phyloP scores from a whole-genome alignment of 371 early-diverging fungal species.

The Haplosporangium sp. region DNA sequence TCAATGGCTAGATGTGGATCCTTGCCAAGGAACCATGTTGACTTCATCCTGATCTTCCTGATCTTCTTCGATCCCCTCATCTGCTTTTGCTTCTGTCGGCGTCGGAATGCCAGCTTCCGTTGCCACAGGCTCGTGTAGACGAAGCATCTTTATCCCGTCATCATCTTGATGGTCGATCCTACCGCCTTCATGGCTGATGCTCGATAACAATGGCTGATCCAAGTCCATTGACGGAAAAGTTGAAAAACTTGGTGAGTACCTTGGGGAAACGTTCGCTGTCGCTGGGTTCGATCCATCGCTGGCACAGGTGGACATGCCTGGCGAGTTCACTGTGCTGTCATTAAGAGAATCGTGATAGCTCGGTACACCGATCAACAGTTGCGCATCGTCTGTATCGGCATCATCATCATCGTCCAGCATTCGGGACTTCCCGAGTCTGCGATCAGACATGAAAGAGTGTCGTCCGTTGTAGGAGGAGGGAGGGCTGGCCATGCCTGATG shows the following conservation, averaged over 20 bases:
- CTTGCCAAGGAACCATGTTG: conserved; percentile 15
- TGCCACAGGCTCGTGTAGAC: not conserved
- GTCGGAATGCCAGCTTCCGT: conserved; percentile 32
- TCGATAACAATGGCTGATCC: conserved; percentile 9
- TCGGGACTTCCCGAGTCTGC: conserved; percentile 22
- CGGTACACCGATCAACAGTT: not conserved
- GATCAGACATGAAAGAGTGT: conserved; percentile 5
- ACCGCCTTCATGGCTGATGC: conserved; percentile 29
- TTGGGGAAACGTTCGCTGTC: conserved; percentile 35
- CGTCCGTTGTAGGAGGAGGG: conserved; percentile 18
- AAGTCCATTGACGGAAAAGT: not conserved
- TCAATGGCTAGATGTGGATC: not conserved
- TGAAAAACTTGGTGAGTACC: not conserved
- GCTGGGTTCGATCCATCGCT: conserved; percentile 48
- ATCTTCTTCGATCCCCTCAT: conserved; percentile 7
- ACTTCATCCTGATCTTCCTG: conserved; percentile 27
- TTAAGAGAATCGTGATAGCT: conserved; percentile 7
- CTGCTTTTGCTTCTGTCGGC: conserved; percentile 12
- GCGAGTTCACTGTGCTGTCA: conserved; percentile 15
- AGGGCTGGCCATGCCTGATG: conserved; percentile 32
- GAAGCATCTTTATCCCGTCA: not conserved
- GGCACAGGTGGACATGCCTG: conserved; percentile 36
- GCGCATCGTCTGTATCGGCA: conserved; percentile 21
- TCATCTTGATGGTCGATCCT: conserved; percentile 26
- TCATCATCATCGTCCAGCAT: conserved; percentile 16